Base-by-base conservation (phyloP, 2,329 filamentous ascomycete species). In the Colletotrichum zoysiae region DNA sequence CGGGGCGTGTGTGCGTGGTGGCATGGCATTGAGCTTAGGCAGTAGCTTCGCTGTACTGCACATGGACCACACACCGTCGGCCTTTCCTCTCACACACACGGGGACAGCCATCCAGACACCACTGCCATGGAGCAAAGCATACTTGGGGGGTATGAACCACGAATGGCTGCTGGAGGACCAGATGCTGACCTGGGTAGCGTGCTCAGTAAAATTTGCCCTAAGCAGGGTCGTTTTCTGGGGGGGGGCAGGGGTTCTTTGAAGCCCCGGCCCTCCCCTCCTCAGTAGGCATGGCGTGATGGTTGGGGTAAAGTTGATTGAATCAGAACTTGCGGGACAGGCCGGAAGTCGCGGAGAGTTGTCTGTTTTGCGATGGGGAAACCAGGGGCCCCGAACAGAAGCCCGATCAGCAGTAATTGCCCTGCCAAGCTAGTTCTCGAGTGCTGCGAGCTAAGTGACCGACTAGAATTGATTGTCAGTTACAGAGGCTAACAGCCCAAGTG, bases 221-320 rank as follows among this genome's bases (percentile, higher is more conserved):
- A 56, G 46, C 46, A 48, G 16, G 53, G 57, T 20, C 23, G 44
- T 55, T 71, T 71, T 67, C 68, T 44, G 64, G 30, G 3, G 68
- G 68, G 68, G 64, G 56, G 63, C 33, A 35, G n/a, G 57, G 30
- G 23, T 40, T 35, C 26, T 48, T n/a, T n/a, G 33, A 61, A 42
- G 57, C 40, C 23, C 51, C 56, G 30, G 56, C 40, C 18, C 57
- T 38, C 38, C 44, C 40, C 26, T 57, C 68, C 20, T 18, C 44
- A 58, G 51, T 23, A 71, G 44, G 38, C 64, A 71, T 62, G 64
- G 65, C 64, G 51, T 67, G 44, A 68, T 71, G 59, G 51, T 62
- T 46, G 68, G 68, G 51, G 65, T 58, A 61, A 60, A 44, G 23
- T 59, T 67, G 57, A 26, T 48, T 65, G 20, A 50, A 55, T 26